Base-by-base conservation (phyloP, 2,329 filamentous ascomycete genomes). In the Esteya vermicola region DNA sequence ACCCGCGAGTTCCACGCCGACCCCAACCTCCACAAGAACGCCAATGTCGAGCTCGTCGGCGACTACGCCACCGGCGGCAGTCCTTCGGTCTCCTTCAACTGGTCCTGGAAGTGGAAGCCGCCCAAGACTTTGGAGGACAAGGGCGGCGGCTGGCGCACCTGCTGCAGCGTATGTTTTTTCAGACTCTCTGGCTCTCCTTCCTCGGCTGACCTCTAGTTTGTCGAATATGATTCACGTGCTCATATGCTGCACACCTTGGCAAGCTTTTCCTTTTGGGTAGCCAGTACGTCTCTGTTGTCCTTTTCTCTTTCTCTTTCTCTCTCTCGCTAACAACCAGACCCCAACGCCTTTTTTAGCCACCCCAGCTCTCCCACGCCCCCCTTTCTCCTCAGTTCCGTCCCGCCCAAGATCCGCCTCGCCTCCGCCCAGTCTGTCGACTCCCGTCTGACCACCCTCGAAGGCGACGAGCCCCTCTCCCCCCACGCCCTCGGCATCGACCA, bases 61-160 rank as follows among this genome's bases (percentile, higher is more conserved):
- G 86, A 94, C 57, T 95, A 82, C 55, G 72, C 75, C 3, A 98
- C 91, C 0, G 77, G 72, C 25, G 88, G 89, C n/a, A 84, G 68
- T 52, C 67, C 81, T 7, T 89, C 85, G 2, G 80, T 93, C 23
- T 78, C 85, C 26, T 95, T 95, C 55, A 81, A 89, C 48, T 98
- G 89, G 86, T 79, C 81, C 8, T 98, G 91, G 91, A 91, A 81
- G 65, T 98, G 89, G 86, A 85, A 82, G 55, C 85, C 91, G 9
- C 91, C 91, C 28, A 93, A 85, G 65, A 54, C 64, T 13, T 62
- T 65, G 14, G 88, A 95, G 54, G 88, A 95, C 55, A 76, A 75
- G 52, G 84, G 83, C 23, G 85, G 86, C 42, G 91, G 91, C 33
- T 98, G 91, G 89, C 83, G 85, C 54, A 96, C 93, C 55, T 83